Conservation (phyloP, 1,284 basidiomycete genomes). For the Cerrena zonata region DNA sequence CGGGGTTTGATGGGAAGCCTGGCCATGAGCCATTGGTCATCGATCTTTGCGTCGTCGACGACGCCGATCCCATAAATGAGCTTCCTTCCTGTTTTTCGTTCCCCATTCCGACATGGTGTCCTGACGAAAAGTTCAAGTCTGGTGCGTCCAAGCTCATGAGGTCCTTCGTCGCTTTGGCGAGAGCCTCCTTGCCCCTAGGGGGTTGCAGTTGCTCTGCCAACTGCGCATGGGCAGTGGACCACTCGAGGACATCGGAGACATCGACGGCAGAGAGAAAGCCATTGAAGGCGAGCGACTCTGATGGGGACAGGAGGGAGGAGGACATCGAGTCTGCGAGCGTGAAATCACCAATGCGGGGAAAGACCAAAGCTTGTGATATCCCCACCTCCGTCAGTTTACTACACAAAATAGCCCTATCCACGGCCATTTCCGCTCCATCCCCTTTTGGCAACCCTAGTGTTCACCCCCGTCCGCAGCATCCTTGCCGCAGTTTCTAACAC, state of each 20-base stretch:
- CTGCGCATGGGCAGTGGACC: slow-evolving; percentile 20
- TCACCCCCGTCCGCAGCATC: no score
- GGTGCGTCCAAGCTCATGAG: slow-evolving; percentile 52
- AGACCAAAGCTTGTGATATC: slow-evolving; percentile 1
- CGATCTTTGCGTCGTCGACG: neutral
- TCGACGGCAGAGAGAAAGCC: slow-evolving; percentile 46
- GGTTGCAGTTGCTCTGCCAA: slow-evolving; percentile 28
- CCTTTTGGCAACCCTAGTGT: no score
- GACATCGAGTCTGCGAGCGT: neutral
- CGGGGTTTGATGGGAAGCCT: neutral
- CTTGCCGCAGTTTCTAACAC: no score
- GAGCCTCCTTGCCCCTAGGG: slow-evolving; percentile 44
- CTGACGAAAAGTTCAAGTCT: neutral
- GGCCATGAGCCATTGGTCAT: neutral
- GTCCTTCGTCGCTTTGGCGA: slow-evolving; percentile 68
- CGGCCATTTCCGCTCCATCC: no score
- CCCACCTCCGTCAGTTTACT: neutral
- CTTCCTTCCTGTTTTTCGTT: neutral
- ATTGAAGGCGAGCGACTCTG: slow-evolving; percentile 45
- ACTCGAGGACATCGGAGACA: slow-evolving; percentile 31
- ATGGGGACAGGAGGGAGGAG: slow-evolving; percentile 38
- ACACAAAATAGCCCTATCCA: no score
- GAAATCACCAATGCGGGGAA: neutral
- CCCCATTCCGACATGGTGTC: neutral
- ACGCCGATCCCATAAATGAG: neutral